Conservation (phyloP, 768 basidiomycete species). For the Dendrothele bispora region DNA sequence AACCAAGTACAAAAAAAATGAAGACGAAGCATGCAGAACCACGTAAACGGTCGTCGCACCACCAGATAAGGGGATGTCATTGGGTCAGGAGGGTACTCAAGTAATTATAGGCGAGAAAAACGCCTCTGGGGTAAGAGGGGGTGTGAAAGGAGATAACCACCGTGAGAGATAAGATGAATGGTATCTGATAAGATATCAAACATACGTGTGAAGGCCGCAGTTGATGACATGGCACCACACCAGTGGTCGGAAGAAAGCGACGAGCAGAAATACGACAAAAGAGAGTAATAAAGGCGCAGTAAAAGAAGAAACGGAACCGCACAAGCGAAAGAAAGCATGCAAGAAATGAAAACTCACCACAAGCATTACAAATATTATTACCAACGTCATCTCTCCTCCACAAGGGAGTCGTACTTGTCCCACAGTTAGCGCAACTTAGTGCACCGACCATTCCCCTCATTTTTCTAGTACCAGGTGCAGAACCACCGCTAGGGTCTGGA, state of each 20-base stretch:
- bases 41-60: no score
- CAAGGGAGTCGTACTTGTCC: conserved; percentile 84
- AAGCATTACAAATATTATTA: conserved; percentile 94
- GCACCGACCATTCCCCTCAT: conserved; percentile 57
- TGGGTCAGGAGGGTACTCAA: no score
- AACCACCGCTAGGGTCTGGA: neutral
- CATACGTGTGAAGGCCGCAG: conserved; percentile 2
- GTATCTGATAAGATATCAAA: conserved; percentile 25
- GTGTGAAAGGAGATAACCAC: neutral
- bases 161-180: conserved; percentile 11
- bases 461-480: conserved; percentile 5
- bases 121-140: no score
- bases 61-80: no score
- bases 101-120: no score
- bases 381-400: conserved; percentile 91
- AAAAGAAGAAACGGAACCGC: conserved; percentile 9
- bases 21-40: no score
- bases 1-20: no score
- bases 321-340: conserved; percentile 21
- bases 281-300: neutral
- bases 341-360: conserved; percentile 62
- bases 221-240: neutral
- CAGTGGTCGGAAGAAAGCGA: neutral
- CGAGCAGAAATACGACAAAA: neutral
- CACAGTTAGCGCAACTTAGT: conserved; percentile 84